Conservation (phyloP, 306 rosid species). For the Senna siamea region DNA sequence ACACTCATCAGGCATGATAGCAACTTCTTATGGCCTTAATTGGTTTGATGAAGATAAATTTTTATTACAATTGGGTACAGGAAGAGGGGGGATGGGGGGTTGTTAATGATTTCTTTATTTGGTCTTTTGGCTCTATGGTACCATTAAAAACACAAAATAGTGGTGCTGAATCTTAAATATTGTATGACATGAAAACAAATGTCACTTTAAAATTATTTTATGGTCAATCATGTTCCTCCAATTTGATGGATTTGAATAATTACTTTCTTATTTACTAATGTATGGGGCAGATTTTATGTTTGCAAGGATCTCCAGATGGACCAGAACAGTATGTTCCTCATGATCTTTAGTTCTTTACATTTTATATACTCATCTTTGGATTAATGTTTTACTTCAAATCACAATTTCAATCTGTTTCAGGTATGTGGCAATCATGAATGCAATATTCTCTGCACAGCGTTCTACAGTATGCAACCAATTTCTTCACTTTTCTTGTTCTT, state of each 20-base stretch:
- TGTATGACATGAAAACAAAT: too few species aligned
- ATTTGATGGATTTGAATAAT: conserved; percentile 18
- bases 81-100: too few species aligned
- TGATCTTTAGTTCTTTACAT: conserved; percentile 31
- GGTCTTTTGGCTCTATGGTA: too few species aligned
- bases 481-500: conserved; percentile 11
- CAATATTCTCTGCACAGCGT: conserved; percentile 93
- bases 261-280: conserved; percentile 39
- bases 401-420: conserved; percentile 53
- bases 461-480: conserved; percentile 57
- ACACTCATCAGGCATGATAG: background rate
- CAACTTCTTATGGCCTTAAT: background rate
- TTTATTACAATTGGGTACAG: background rate
- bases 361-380: conserved; percentile 34
- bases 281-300: conserved; percentile 78
- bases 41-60: background rate
- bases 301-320: conserved; percentile 94
- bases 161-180: too few species aligned
- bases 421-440: conserved; percentile 95
- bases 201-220: conserved; percentile 13
- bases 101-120: too few species aligned
- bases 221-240: conserved; percentile 1
- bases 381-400: conserved; percentile 30
- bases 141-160: too few species aligned
- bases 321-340: conserved; percentile 79